A percentile compares a stretch with the other conserved stretches of the same genome.
phyloP scores from a whole-genome alignment of 2,329 filamentous ascomycete genomes.

The Fusarium succisae region DNA sequence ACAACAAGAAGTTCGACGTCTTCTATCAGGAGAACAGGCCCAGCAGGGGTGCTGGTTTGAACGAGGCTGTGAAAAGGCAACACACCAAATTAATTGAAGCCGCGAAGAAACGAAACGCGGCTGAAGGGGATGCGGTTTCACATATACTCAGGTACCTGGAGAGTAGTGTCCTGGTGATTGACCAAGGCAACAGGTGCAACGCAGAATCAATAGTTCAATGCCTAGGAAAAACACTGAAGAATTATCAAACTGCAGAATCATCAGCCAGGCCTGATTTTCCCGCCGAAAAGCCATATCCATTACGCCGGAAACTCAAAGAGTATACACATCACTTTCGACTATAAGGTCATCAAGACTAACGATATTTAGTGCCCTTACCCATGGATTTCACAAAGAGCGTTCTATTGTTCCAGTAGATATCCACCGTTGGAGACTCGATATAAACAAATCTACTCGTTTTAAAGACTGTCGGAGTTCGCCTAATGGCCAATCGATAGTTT shows the following conservation, averaged over 20 bases:
- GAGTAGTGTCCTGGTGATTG: neutral
- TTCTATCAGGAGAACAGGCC: neutral
- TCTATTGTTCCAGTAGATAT: neutral
- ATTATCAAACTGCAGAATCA: fast-evolving
- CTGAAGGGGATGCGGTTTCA: neutral
- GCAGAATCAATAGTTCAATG: neutral
- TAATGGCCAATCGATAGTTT: neutral
- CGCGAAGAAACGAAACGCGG: neutral
- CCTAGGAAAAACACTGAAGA: neutral
- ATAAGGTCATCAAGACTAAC: neutral
- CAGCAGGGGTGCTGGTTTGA: neutral
- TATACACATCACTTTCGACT: neutral
- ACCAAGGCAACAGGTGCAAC: neutral
- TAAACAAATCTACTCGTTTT: fast-evolving
- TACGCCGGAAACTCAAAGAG: fast-evolving
- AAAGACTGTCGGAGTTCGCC: neutral
- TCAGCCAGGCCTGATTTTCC: fast-evolving
- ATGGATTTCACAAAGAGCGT: neutral
- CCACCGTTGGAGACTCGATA: neutral
- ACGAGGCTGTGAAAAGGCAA: neutral
- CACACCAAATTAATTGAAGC: neutral
- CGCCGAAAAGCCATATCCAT: fast-evolving
- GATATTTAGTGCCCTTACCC: neutral
- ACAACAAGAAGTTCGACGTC: neutral
- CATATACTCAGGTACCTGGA: neutral